These are phyloP conservation scores for Emmonsiellopsis sp. DNA, from an alignment of 2,329 filamentous ascomycete species.

Conservation along the genomic window DNA sequence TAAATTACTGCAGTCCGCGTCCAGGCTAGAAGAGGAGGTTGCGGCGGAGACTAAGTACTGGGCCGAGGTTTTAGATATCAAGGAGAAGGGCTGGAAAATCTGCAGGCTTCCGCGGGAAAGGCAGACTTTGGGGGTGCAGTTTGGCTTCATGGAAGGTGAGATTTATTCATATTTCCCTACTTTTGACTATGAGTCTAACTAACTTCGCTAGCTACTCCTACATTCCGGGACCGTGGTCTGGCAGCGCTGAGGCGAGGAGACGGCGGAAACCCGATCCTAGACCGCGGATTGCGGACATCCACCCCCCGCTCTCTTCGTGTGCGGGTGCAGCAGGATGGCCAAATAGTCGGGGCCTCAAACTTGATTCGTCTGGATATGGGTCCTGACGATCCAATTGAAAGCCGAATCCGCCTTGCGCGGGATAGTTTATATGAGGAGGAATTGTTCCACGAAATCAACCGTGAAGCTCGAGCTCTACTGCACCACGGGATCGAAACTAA, in stretches of 20 bases:
- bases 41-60: constrained; percentile 77
- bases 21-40: constrained; percentile 67
- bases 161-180: constrained; percentile 4
- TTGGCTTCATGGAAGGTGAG: constrained; percentile 72
- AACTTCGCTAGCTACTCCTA: constrained; percentile 36
- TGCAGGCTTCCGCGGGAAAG: constrained; percentile 65
- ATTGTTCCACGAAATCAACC: constrained; percentile 78
- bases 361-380: constrained; percentile 11
- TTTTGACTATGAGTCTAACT: neutral
- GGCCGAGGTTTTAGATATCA: constrained; percentile 74
- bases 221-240: constrained; percentile 62
- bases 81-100: constrained; percentile 77
- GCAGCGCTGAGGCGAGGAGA: constrained; percentile 67
- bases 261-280: constrained; percentile 67
- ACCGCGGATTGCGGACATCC: constrained; percentile 46
- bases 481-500: constrained; percentile 61
- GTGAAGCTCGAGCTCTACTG: constrained; percentile 66
- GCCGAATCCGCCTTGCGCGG: constrained; percentile 34
- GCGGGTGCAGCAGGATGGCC: constrained; percentile 50
- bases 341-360: constrained; percentile 48
- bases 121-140: constrained; percentile 72
- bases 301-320: constrained; percentile 58
- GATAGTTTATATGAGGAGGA: constrained; percentile 56
- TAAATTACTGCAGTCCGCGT: constrained; percentile 62
- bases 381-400: constrained; percentile 23